Evolutionary conservation across 352 stramenopile species (phyloP).

Genomic region (Phytophthora macrochlamydospora): DNA sequence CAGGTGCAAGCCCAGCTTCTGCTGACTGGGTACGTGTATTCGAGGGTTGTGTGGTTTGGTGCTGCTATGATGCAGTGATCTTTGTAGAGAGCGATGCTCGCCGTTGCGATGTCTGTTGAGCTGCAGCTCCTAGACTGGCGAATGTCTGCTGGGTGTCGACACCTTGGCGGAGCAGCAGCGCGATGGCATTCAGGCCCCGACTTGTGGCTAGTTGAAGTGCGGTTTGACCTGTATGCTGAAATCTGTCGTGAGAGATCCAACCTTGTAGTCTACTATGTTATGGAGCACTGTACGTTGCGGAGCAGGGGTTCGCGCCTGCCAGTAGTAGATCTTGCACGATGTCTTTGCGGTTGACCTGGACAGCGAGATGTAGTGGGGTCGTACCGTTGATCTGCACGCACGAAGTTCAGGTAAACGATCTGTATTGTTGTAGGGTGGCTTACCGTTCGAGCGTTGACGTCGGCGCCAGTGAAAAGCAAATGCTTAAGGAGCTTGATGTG

Average conservation of each 20-base stretch:
- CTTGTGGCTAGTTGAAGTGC: conserved; percentile 46
- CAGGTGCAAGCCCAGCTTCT: neutral
- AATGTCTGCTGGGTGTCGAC: conserved; percentile 37
- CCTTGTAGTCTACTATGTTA: no score
- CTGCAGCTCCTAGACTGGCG: conserved; percentile 19
- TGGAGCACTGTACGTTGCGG: conserved; percentile 42
- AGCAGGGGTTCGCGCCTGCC: conserved; percentile 61
- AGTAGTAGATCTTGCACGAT: conserved; percentile 66
- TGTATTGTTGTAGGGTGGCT: neutral
- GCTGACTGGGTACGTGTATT: conserved; percentile 8
- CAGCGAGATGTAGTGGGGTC: conserved; percentile 62
- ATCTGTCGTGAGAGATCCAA: neutral
- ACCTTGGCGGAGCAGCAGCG: conserved; percentile 38
- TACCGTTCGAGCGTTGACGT: conserved; percentile 60
- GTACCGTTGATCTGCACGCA: conserved; percentile 58
- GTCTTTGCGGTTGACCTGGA: conserved; percentile 52
- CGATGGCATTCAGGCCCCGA: conserved; percentile 29
- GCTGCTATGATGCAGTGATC: neutral
- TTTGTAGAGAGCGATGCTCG: conserved; percentile 5
- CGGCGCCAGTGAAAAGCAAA: conserved; percentile 47
- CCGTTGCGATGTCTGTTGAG: conserved; percentile 12
- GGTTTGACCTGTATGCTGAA: conserved; percentile 47
- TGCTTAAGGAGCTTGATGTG: conserved; percentile 65
- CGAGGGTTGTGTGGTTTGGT: neutral
- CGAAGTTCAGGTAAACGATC: neutral